Evolutionary conservation across 192 early-diverging fungal genomes (phyloP).

Genomic region (Backusella westeae): DNA sequence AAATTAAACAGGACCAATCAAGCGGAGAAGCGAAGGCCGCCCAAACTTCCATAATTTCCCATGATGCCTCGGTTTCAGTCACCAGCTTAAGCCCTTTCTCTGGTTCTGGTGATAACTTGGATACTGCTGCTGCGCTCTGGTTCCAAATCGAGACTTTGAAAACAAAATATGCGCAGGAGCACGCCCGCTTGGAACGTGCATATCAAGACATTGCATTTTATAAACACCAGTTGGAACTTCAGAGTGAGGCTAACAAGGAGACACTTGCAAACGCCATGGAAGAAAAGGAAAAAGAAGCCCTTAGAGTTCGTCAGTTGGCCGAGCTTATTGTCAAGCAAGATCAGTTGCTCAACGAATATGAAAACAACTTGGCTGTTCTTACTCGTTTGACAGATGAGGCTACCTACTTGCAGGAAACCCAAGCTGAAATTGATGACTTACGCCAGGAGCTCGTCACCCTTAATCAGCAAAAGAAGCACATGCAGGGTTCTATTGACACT

Average conservation of each 20-base stretch:
- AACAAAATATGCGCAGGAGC: neutral
- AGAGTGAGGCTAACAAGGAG: neutral
- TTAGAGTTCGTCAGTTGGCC: conserved; percentile 12
- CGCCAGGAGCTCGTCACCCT: neutral
- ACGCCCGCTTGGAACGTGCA: neutral
- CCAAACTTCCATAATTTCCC: neutral
- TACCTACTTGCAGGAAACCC: neutral
- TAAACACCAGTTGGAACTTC: conserved; percentile 1
- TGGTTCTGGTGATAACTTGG: neutral
- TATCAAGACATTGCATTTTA: conserved; percentile 8
- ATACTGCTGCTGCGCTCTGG: conserved; percentile 5
- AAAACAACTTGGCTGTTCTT: conserved; percentile 5
- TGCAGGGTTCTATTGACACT: conserved; percentile 12
- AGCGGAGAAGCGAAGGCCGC: neutral
- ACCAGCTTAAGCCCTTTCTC: neutral
- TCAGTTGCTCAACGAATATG: conserved; percentile 5
- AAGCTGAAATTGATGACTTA: neutral
- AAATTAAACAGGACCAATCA: neutral
- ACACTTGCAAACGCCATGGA: neutral
- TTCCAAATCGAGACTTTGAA: conserved; percentile 7
- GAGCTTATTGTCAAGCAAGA: conserved; percentile 19
- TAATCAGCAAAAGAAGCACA: neutral
- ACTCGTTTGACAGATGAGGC: conserved; percentile 3
- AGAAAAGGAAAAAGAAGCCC: conserved; percentile 4
- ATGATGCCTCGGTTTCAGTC: conserved; percentile 1